Base-by-base conservation (phyloP, 225 moss, liverwort and hornwort genomes). In the Takakia lepidozioides region DNA sequence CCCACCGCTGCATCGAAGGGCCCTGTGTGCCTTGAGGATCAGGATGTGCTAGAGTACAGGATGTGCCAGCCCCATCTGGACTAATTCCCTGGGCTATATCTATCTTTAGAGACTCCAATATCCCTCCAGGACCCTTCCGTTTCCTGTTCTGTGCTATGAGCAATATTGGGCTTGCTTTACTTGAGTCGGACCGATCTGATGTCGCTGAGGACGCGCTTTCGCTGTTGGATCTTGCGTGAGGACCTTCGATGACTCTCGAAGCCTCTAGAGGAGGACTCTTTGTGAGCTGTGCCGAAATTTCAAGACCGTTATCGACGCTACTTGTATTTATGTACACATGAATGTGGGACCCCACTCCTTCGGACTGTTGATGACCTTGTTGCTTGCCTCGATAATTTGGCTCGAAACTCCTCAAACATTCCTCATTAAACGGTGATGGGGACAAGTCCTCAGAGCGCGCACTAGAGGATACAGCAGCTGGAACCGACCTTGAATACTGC, bases 61-160 rank as follows among this genome's bases (percentile, higher is more conserved):
- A 83, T 24, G 82, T 82, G 49, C 80, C 74, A 16, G 70, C 74
- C 25, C 60, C 35, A 17, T 73, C 75, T 32, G 61, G 53, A 34
- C 38, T 51, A 25, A 49, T 63, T 18, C 71, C 75, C 32, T 32
- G 55, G 59, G 79, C 78, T 2, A 36, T 46, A 25, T 36, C 62
- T 61, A 39, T 52, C 58, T 70, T 61, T 32, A 61, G 25, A 43
- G 38, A 61, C 7, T 88, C 77, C 5, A 69, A 38, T 43, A n/a
- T n/a, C n/a, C 66, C 64, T 26, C 70, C 74, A 40, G 56, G 62
- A 0, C 54, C 65, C 57, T 93, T 77, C 19, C 93, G 77, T 40
- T 88, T 93, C 32, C 88, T 71, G 62, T 81, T 86, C 15, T 88
- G 83, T 54, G n/a, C n/a, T n/a, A n/a, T n/a, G n/a, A 69, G 38